Conservation (phyloP, 768 basidiomycete species). For the Pulveroboletus sp. region DNA sequence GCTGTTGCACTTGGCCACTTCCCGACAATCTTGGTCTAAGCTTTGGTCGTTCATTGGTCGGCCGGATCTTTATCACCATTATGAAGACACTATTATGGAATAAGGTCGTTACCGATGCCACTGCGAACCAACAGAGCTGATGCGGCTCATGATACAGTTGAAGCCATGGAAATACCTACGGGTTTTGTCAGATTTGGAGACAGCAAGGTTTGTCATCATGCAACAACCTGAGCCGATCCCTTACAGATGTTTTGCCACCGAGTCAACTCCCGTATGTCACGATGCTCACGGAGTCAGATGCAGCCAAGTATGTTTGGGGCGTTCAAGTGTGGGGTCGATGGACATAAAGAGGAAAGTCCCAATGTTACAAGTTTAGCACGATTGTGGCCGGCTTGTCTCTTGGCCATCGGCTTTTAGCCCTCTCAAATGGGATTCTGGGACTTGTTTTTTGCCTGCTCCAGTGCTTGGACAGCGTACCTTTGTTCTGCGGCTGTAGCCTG, state of each 20-base stretch:
- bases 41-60: neutral
- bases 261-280: too few relatives aligned
- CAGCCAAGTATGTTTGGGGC: too few relatives aligned
- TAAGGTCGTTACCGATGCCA: neutral
- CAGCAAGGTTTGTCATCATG: neutral
- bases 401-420: slow-evolving; percentile 10
- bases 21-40: neutral
- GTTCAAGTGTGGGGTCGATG: too few relatives aligned
- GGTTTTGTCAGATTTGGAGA: neutral
- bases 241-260: too few relatives aligned
- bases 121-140: neutral
- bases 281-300: too few relatives aligned
- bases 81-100: too few relatives aligned
- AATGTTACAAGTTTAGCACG: slow-evolving; percentile 20
- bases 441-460: neutral
- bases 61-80: too few relatives aligned
- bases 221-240: too few relatives aligned
- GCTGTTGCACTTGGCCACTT: neutral
- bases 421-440: too few relatives aligned
- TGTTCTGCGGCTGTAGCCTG: neutral
- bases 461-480: neutral
- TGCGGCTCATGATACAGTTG: neutral
- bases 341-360: slow-evolving; percentile 19
- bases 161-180: neutral
- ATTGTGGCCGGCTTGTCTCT: slow-evolving; percentile 4